Percentiles rank a stretch among this genome's conserved stretches.
phyloP scores from a whole-genome alignment of 768 basidiomycete species.

The Pleurotus platypus region DNA sequence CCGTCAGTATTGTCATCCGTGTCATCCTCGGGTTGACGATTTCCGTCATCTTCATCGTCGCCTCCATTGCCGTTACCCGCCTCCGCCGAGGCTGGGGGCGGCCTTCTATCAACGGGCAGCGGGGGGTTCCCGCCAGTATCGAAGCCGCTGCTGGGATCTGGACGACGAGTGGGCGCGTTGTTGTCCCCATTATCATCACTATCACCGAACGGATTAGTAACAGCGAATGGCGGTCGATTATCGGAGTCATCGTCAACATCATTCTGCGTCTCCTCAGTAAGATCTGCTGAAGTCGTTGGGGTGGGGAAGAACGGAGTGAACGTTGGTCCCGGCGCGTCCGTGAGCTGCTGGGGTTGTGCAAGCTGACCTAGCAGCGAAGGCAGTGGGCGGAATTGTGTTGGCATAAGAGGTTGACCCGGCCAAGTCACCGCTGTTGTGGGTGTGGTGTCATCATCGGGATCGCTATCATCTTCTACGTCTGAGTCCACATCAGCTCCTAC shows the following conservation, averaged over 20 bases:
- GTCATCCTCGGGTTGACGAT: not conserved
- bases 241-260: not conserved
- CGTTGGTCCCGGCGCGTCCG: too few relatives aligned
- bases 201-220: too few relatives aligned
- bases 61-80: not conserved
- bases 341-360: not conserved
- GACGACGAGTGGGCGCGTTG: too few relatives aligned
- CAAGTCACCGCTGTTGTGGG: not conserved
- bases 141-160: too few relatives aligned
- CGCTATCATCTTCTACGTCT: too few relatives aligned
- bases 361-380: not conserved
- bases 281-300: not conserved
- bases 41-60: not conserved
- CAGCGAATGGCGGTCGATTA: not conserved
- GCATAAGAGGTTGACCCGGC: not conserved
- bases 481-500: too few relatives aligned
- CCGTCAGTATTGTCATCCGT: not conserved
- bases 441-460: not conserved
- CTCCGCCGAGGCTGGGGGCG: too few relatives aligned
- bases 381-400: not conserved
- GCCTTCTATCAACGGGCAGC: too few relatives aligned
- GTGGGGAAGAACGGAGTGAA: too few relatives aligned
- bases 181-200: too few relatives aligned
- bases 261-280: not conserved
- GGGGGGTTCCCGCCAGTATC: too few relatives aligned